phyloP scores from a whole-genome alignment of 164 flowering plant genomes.

The Brasenia schreberi region DNA sequence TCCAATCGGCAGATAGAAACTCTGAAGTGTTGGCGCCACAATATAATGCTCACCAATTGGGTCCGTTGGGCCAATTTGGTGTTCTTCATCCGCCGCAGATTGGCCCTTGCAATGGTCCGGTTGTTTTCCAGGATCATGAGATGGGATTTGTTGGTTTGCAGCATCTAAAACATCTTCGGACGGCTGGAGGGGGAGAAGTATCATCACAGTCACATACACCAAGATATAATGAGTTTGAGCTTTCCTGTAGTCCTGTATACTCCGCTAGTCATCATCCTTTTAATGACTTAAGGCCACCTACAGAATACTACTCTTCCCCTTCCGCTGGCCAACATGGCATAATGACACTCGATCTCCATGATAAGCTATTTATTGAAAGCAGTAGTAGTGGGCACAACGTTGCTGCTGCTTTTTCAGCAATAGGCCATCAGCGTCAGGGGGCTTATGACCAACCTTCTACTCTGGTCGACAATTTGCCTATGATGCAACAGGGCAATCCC shows the following conservation, averaged over 20 bases:
- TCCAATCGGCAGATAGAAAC: conserved; percentile 32
- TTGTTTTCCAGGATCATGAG: background rate
- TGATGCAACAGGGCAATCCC: conserved; percentile 44
- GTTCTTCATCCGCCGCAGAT: conserved; percentile 38
- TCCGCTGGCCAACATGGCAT: conserved; percentile 39
- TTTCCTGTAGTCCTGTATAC: conserved; percentile 88
- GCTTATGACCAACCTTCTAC: conserved; percentile 16
- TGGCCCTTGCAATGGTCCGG: conserved; percentile 17
- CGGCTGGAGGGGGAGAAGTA: background rate
- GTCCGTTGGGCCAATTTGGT: conserved; percentile 9
- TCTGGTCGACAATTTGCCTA: conserved; percentile 41
- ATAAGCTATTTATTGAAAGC: conserved; percentile 21
- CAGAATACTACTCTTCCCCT: conserved; percentile 67
- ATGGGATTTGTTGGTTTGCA: background rate
- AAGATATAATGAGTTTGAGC: conserved; percentile 62
- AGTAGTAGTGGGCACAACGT: background rate
- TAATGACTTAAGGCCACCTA: conserved; percentile 36
- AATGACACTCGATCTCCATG: conserved; percentile 34
- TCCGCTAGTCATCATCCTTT: conserved; percentile 52
- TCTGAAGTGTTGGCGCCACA: conserved; percentile 32
- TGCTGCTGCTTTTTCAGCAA: background rate
- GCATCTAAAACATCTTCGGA: background rate
- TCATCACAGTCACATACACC: conserved; percentile 32
- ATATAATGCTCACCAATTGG: conserved; percentile 28
- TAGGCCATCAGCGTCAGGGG: background rate